phyloP scores from a whole-genome alignment of 805 yeast species.

The Ogataea philodendri region DNA sequence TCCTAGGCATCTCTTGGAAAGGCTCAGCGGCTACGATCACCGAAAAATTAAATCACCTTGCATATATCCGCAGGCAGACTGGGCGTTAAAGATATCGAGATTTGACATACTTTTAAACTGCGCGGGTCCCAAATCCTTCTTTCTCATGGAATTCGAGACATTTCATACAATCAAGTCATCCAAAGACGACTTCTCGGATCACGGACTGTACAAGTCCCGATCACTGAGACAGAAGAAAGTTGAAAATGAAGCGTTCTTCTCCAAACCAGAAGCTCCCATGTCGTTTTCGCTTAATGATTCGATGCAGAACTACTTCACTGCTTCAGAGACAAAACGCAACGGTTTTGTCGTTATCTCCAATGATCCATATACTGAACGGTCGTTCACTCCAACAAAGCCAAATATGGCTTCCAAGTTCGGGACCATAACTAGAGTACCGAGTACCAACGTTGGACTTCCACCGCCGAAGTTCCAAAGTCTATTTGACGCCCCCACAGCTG shows the following conservation, averaged over 20 bases:
- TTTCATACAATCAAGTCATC: conserved; percentile 1
- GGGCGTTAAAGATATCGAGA: conserved; percentile 3
- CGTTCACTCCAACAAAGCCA: conserved; percentile 14
- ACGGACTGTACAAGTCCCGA: conserved; percentile 7
- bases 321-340: conserved; percentile 13
- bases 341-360: conserved; percentile 10
- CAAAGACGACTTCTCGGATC: conserved; percentile 5
- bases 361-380: conserved; percentile 10
- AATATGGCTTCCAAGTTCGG: conserved; percentile 4
- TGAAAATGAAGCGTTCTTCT: conserved; percentile 1
- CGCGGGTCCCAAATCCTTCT: not conserved
- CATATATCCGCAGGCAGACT: conserved; percentile 26
- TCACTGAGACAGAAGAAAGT: conserved; percentile 3
- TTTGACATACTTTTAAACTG: not conserved
- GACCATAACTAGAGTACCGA: conserved; percentile 13
- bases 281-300: conserved; percentile 5
- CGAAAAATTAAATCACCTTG: conserved; percentile 35
- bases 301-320: conserved; percentile 10
- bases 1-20: conserved; percentile 33
- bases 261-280: conserved; percentile 3
- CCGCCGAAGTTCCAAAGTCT: conserved; percentile 6
- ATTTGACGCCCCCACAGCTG: conserved; percentile 4
- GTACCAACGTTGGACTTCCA: conserved; percentile 6
- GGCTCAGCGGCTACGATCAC: conserved; percentile 25
- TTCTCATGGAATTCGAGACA: conserved; percentile 5